Percentiles rank a stretch among this genome's conserved stretches.
These are phyloP conservation scores for Vigna reflexopilosa DNA, from an alignment of 306 rosid species.

Conservation along the genomic window DNA sequence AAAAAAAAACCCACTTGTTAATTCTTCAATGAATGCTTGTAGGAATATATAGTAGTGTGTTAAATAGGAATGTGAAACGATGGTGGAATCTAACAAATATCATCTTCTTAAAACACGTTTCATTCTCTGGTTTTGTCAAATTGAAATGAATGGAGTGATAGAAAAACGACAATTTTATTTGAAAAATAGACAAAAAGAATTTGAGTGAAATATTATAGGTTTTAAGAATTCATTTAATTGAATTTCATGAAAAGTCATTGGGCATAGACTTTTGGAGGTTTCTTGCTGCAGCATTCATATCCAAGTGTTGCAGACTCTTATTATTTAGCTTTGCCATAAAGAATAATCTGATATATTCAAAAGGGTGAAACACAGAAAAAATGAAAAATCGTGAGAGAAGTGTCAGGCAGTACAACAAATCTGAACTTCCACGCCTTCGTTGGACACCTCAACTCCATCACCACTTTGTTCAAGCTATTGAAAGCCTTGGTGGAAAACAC, in stretches of 20 bases:
- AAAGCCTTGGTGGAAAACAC: slow-evolving; percentile 44
- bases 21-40: neutral
- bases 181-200: neutral
- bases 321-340: neutral
- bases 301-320: neutral
- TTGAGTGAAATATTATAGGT: neutral
- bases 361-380: neutral
- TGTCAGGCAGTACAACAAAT: slow-evolving; percentile 43
- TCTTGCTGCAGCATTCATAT: slow-evolving; percentile 28
- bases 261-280: slow-evolving; percentile 45
- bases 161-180: neutral
- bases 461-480: slow-evolving; percentile 43
- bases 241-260: slow-evolving; percentile 15
- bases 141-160: neutral
- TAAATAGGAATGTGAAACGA: neutral
- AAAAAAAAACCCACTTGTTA: neutral
- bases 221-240: neutral
- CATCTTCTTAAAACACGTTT: neutral
- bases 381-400: slow-evolving; percentile 36
- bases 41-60: neutral
- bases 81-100: neutral
- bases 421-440: slow-evolving; percentile 48
- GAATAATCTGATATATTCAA: neutral
- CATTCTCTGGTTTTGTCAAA: neutral
- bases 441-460: slow-evolving; percentile 49